phyloP scores from a whole-genome alignment of 108 stramenopile genomes.

The Hondaea fermentalgiana region DNA sequence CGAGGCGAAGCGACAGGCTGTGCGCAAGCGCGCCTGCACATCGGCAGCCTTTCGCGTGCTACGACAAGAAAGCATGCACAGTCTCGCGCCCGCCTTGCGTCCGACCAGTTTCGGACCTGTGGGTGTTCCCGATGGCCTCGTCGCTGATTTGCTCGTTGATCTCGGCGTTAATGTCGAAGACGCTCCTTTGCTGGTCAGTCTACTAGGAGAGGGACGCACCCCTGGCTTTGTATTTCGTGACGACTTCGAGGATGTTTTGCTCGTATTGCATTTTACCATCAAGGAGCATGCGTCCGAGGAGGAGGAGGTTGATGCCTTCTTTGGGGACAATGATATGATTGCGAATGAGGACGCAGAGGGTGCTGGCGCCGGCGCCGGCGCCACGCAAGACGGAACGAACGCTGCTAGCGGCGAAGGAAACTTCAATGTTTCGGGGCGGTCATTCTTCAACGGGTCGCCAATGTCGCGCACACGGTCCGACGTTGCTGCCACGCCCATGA shows the following conservation, averaged over 20 bases:
- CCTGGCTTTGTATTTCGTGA: background rate
- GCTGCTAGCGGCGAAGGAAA: no score
- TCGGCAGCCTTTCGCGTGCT: background rate
- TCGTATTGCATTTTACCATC: background rate
- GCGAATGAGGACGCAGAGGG: background rate
- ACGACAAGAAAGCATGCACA: background rate
- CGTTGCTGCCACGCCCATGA: no score
- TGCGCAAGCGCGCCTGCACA: slow-evolving; percentile 9
- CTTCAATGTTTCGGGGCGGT: no score
- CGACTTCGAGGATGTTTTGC: background rate
- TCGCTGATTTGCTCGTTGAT: background rate
- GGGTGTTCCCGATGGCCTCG: background rate
- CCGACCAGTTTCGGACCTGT: background rate
- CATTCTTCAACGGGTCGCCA: no score
- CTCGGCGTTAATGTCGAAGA: background rate
- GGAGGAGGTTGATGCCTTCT: background rate
- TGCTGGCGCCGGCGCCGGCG: background rate
- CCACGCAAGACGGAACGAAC: background rate
- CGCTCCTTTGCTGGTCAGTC: background rate
- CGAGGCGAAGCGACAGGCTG: background rate
- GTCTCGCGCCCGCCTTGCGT: background rate
- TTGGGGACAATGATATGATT: background rate
- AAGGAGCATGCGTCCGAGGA: background rate
- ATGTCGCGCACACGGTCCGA: no score
- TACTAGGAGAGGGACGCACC: background rate